Base-by-base conservation (phyloP, 2,329 filamentous ascomycete species). In the Alternaria sp. region DNA sequence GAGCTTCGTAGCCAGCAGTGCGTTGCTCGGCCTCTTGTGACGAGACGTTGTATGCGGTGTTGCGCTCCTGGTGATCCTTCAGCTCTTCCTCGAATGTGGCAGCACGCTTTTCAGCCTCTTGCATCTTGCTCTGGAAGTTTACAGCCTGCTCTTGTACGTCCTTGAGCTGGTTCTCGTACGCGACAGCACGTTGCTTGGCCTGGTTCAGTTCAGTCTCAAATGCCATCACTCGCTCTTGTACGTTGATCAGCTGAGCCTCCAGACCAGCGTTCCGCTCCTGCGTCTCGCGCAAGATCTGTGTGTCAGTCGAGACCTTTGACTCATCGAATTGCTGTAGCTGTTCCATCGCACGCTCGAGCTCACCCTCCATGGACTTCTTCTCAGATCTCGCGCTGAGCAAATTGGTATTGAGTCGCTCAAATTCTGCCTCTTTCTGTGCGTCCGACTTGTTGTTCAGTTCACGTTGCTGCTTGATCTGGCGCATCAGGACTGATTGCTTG, bases 391-490 rank as follows among this genome's bases (percentile, higher is more conserved):
- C 74, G 52, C 74, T 75, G 21, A 77, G 70, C 17, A 81, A 75
- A 69, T 81, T 80, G 13, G 82, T 79, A 46, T 82, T 82, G 46
- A 84, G 75, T 11, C 75, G 71, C 50, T 74, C 69, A 52, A 81
- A 76, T 54, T 84, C 80, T 25, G 70, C 77, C 55, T 80, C 79
- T 57, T 75, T 79, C 51, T 81, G 77, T 3, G 76, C 84, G 70
- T 97, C 93, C 1, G 93, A 93, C 75, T 94, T 94, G 82, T 86
- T 93, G 81, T 97, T 97, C 61, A 97, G 86, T 75, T 97, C 93
- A 62, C 94, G 91, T 81, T 98, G 95, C 77, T 98, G 94, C 81
- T 97, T 95, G 74, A 97, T 95, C 78, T 98, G 94, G 46, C 93
- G 89, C 74, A 95, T 91, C 9, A 98, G 86, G 21, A 97, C 94